Percentiles rank a stretch among this genome's conserved stretches.
Evolutionary conservation across 2,329 filamentous ascomycete genomes (phyloP).

Genomic region (Cytospora schulzeri): DNA sequence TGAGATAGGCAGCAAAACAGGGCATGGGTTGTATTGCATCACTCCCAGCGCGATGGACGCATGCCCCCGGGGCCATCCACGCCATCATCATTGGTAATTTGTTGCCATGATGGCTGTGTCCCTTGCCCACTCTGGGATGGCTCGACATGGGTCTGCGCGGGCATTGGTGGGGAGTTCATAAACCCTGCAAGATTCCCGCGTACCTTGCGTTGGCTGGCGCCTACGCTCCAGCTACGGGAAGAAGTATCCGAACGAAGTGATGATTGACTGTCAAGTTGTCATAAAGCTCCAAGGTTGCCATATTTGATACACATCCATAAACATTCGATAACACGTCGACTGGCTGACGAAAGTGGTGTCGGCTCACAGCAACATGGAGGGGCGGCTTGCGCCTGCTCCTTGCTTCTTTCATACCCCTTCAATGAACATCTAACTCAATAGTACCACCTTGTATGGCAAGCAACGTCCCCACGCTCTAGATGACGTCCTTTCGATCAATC

Average conservation of each 20-base stretch:
- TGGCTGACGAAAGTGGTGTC: background rate
- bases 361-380: background rate
- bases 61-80: background rate
- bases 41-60: background rate
- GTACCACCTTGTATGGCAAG: background rate
- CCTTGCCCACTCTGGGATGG: slow-evolving; percentile 20
- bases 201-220: slow-evolving; percentile 20
- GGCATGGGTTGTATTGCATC: background rate
- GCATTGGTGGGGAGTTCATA: slow-evolving; percentile 12
- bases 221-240: slow-evolving; percentile 6
- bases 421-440: background rate
- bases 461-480: background rate
- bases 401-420: background rate
- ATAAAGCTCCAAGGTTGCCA: background rate
- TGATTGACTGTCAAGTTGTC: background rate
- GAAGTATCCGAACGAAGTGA: slow-evolving; percentile 11
- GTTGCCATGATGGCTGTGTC: slow-evolving; percentile 8
- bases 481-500: background rate
- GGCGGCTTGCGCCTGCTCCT: background rate
- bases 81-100: background rate
- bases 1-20: background rate
- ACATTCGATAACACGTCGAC: background rate
- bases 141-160: slow-evolving; percentile 10
- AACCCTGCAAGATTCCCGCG: slow-evolving; percentile 18
- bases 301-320: background rate